Evolutionary conservation across 176 grass and related monocot species (phyloP).

Genomic region (Sorghum bicolor): DNA sequence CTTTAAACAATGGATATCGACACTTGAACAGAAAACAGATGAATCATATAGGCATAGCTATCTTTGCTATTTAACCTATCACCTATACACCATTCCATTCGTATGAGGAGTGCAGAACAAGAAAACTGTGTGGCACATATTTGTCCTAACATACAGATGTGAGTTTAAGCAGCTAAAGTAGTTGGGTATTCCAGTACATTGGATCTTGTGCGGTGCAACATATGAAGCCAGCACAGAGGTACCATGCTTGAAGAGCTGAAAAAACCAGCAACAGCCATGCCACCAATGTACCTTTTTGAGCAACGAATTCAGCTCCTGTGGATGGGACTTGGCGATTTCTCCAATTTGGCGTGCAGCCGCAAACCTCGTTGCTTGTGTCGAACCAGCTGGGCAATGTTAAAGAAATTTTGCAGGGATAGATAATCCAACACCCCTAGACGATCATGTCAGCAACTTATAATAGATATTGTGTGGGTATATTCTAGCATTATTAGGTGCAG

Average conservation of each 20-base stretch:
- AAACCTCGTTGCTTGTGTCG: slow-evolving; percentile 80
- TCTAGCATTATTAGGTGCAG: background rate
- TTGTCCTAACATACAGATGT: background rate
- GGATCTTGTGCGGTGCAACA: slow-evolving; percentile 1
- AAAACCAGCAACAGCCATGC: background rate
- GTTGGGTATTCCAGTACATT: background rate
- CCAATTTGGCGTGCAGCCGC: slow-evolving; percentile 93
- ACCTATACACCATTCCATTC: background rate
- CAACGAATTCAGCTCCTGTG: slow-evolving; percentile 75
- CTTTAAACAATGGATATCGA: background rate
- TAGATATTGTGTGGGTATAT: background rate
- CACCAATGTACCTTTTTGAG: slow-evolving; percentile 71
- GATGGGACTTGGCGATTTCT: slow-evolving; percentile 87
- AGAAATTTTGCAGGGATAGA: slow-evolving; percentile 33
- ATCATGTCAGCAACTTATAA: background rate
- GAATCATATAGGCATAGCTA: background rate
- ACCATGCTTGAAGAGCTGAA: background rate
- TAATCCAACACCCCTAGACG: background rate
- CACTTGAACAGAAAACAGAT: background rate
- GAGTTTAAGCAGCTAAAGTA: slow-evolving; percentile 1
- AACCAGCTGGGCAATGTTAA: slow-evolving; percentile 84
- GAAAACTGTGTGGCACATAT: background rate
- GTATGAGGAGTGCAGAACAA: background rate
- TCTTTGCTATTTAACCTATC: background rate
- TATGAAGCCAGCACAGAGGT: background rate